Evolutionary conservation across 257 asterid species (phyloP), one percentile per base, ranked within the genome.

Genomic region (Ehretia macrophylla): DNA sequence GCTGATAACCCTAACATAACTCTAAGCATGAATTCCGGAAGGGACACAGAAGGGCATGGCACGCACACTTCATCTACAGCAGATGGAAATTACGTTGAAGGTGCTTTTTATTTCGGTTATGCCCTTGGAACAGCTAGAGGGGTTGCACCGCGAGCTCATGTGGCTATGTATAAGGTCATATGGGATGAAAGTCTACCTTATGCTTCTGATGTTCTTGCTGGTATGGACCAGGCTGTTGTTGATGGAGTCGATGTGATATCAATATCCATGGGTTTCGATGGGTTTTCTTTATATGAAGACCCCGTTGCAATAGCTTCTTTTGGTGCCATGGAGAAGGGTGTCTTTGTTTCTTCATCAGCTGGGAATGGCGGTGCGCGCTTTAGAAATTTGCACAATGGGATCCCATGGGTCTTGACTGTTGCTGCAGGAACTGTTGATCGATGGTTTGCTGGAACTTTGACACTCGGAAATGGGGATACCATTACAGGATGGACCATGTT

Each of bases 291-390:
- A 12, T 71, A 68, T 1, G 68, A 68, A 17, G 64, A 66, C 20
- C 58, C 74, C 14, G n/a, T 71, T 2, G 71, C 84, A 0, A 78
- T 69, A 57, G 84, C 78, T 42, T 64, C 74, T 32, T 71, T 78
- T 49, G 79, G 78, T 0, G 84, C 81, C 8, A 65, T 74, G 48
- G 80, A 70, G 58, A 78, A 74, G 11, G 83, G 78, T 1, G 70
- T 78, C n/a, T 11, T 74, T 9, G 76, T 74, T 4, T 59, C 65
- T 46, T 22, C 67, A 14, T 68, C 84, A 1, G 81, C 76, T 0
- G 84, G 84, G 40, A 77, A 77, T 23, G 8, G 10, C 0, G 79
- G 76, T 56, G 64, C 67, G 0, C 17, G 20, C 21, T 0, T n/a
- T 13, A 59, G 56, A 5, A 72, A 61, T 5, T 18, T 68, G 16